These are phyloP conservation scores for Auricularia cornea DNA, from an alignment of 768 basidiomycete species.

Conservation along the genomic window DNA sequence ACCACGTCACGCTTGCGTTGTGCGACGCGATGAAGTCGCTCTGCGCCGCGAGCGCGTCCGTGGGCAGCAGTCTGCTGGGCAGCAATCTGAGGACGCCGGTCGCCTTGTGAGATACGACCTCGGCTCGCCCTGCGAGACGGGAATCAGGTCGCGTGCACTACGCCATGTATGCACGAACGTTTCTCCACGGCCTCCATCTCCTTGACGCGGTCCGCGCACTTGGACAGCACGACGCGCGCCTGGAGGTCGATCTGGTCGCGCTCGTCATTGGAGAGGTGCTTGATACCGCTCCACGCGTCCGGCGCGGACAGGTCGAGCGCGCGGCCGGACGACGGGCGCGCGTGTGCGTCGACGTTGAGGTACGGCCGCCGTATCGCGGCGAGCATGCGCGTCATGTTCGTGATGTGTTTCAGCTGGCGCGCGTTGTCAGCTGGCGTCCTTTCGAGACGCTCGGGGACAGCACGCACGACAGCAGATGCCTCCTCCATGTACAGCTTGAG, in stretches of 20 bases:
- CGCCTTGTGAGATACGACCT: slow-evolving; percentile 54
- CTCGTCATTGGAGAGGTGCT: slow-evolving; percentile 78
- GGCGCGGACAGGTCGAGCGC: slow-evolving; percentile 45
- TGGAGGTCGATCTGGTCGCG: slow-evolving; percentile 94
- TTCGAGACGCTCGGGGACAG: slow-evolving; percentile 17
- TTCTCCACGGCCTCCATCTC: slow-evolving; percentile 85
- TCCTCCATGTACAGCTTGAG: slow-evolving; percentile 66
- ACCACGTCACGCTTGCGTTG: slow-evolving; percentile 88
- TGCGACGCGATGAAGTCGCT: slow-evolving; percentile 81
- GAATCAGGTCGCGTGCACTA: slow-evolving; percentile 10
- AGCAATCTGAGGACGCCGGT: slow-evolving; percentile 64
- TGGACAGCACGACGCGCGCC: slow-evolving; percentile 73
- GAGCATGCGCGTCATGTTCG: slow-evolving; percentile 63
- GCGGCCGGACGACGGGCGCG: slow-evolving; percentile 42
- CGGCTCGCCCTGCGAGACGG: slow-evolving; percentile 46
- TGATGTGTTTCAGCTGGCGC: slow-evolving; percentile 62
- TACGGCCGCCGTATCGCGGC: slow-evolving; percentile 75
- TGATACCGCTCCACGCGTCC: slow-evolving; percentile 53
- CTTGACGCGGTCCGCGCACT: slow-evolving; percentile 80
- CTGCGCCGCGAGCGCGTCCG: slow-evolving; percentile 38
- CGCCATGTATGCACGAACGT: slow-evolving; percentile 42
- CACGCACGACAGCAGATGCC: slow-evolving; percentile 59
- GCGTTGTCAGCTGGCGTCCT: slow-evolving; percentile 3
- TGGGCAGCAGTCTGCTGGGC: slow-evolving; percentile 58
- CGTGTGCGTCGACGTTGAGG: slow-evolving; percentile 64